Evolutionary conservation across 306 rosid species (phyloP).

Genomic region (Luffa aegyptiaca): DNA sequence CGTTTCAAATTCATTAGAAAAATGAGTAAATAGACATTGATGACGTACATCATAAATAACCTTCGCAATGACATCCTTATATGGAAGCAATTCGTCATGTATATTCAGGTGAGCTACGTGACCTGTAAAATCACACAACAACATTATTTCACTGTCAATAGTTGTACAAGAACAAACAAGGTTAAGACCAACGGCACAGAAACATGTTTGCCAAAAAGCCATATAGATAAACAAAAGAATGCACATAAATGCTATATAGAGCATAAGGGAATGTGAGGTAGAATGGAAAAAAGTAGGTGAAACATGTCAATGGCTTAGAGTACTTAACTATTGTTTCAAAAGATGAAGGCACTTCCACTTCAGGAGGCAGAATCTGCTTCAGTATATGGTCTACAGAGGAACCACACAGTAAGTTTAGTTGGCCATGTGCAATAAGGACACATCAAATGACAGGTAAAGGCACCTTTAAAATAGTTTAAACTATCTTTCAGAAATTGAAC

Average conservation of each 20-base stretch:
- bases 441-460: neutral
- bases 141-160: neutral
- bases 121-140: constrained; percentile 38
- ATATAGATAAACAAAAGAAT: neutral
- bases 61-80: constrained; percentile 85
- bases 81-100: constrained; percentile 72
- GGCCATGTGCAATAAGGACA: neutral
- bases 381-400: constrained; percentile 57
- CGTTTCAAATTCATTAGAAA: neutral
- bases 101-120: constrained; percentile 90
- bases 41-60: constrained; percentile 79
- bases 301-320: constrained; percentile 20
- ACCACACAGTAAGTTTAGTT: neutral
- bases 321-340: constrained; percentile 93
- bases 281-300: neutral
- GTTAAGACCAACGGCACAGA: neutral
- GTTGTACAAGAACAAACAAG: neutral
- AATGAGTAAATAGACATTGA: constrained; percentile 3
- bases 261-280: neutral
- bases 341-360: constrained; percentile 86
- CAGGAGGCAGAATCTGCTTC: constrained; percentile 77
- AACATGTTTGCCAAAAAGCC: neutral
- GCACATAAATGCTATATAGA: neutral
- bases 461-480: neutral
- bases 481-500: neutral